A percentile compares a stretch with the other conserved stretches of the same genome.
phyloP scores from a whole-genome alignment of 2,329 filamentous ascomycete species.

The Xylariales sp. region DNA sequence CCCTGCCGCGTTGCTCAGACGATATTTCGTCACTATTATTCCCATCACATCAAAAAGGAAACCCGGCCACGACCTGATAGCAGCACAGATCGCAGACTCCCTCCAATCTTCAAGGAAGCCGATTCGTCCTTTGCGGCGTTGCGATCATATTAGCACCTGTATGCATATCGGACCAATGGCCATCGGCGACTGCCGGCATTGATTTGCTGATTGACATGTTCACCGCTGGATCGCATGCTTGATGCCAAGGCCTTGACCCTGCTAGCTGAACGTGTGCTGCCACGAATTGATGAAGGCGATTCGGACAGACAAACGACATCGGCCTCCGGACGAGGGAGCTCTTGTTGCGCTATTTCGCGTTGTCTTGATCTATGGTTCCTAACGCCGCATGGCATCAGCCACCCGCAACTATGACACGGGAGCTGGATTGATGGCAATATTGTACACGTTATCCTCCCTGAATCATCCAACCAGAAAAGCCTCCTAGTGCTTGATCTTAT shows the following conservation, averaged over 20 bases:
- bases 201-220: constrained; percentile 2
- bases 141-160: not conserved
- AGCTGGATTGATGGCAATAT: constrained; percentile 1
- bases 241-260: constrained; percentile 4
- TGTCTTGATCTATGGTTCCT: constrained; percentile 1
- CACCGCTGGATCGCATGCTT: constrained; percentile 6
- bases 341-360: no score
- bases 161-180: not conserved
- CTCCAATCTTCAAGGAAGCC: not conserved
- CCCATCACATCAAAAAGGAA: not conserved
- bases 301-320: not conserved
- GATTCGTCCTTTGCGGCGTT: constrained; percentile 1
- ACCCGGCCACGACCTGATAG: not conserved
- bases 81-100: not conserved
- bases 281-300: not conserved
- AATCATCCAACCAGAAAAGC: constrained; percentile 2
- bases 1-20: no score
- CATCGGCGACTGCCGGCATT: not conserved
- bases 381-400: constrained; percentile 3
- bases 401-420: not conserved
- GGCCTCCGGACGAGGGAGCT: no score
- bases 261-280: not conserved
- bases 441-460: constrained; percentile 6
- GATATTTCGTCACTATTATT: not conserved
- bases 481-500: constrained; percentile 65